Evolutionary conservation across 2,329 filamentous ascomycete species (phyloP), one percentile per base, ranked within the genome.

Genomic region (Fusarium ramigenum): DNA sequence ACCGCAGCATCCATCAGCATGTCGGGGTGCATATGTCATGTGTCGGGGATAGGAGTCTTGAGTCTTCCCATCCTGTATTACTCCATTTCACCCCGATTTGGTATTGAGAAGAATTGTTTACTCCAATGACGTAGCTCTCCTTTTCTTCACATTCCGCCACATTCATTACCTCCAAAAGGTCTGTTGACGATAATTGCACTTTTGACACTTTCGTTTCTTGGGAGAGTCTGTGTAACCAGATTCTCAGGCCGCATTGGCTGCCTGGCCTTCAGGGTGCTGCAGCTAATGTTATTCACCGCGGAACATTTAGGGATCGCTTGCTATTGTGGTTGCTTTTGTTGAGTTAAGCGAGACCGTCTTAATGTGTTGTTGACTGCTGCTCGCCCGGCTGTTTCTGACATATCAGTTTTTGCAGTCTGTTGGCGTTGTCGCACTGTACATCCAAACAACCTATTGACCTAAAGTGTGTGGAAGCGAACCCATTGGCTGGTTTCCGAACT

Each of bases 261-360:
- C 5, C 21, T 14, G 15, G 8, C 15, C 25, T 46, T 30, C 5
- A 30, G 9, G 25, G 19, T 14, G 4, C 21, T 19, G 10, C 5
- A 19, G 8, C 3, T 4, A 19, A 3, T 7, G 0, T 10, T 5
- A 10, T 15, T 7, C 11, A 1, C 5, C 1, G 0, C 11, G 16
- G 8, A 8, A 50, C 4, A 15, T 52, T 15, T 2, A 34, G 30
- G 30, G 6, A 8, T 16, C 14, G 16, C 16, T 23, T 9, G 9
- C 30, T 52, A 34, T 34, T 34, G 30, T 50, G 8, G 16, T 52
- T 52, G 30, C n/a, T 34, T 52, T 52, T 52, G 30, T 19, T 15
- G 16, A 4, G n/a, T 12, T 23, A 52, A 34, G n/a, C 30, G 30
- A 34, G 47, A 32, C 30, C 4, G 11, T 11, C 30, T 19, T 23